These are phyloP conservation scores for Saitozyma podzolica DNA, from an alignment of 768 basidiomycete species.

Conservation along the genomic window DNA sequence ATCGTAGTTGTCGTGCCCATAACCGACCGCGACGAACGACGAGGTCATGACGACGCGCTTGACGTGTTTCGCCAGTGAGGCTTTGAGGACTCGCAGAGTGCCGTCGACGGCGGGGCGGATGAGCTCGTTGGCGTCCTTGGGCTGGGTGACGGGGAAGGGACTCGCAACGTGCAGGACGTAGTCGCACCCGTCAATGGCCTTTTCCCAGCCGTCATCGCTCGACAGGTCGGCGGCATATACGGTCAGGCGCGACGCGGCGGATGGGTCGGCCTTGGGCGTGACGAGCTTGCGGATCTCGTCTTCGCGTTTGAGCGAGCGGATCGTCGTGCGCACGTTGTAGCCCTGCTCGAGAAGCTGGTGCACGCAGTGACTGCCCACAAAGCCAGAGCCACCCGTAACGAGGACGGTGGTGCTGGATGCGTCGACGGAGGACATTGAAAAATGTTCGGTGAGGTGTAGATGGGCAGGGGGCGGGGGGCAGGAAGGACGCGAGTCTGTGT, in stretches of 20 bases:
- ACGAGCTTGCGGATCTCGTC: not conserved
- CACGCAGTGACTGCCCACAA: slow-evolving; percentile 6
- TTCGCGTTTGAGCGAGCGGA: slow-evolving; percentile 2
- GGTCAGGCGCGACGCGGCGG: not conserved
- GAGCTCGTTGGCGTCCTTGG: slow-evolving; percentile 8
- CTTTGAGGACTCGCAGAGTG: slow-evolving; percentile 5
- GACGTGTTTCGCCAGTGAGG: not conserved
- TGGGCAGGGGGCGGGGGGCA: too few relatives aligned
- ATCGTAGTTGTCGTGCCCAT: not conserved
- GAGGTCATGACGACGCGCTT: slow-evolving; percentile 4
- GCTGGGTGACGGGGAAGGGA: slow-evolving; percentile 5
- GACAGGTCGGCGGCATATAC: slow-evolving; percentile 3
- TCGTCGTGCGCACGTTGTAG: slow-evolving; percentile 11
- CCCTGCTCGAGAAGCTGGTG: not conserved
- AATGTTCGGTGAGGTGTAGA: too few relatives aligned
- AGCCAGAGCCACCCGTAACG: slow-evolving; percentile 11
- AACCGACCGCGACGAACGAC: not conserved
- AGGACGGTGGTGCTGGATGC: not conserved
- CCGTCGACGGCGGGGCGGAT: slow-evolving; percentile 13
- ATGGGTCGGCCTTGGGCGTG: not conserved
- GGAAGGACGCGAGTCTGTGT: too few relatives aligned
- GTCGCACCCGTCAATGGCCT: slow-evolving; percentile 5
- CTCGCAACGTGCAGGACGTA: slow-evolving; percentile 8
- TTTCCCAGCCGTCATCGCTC: slow-evolving; percentile 9
- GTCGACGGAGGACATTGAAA: not conserved